Base-by-base conservation (phyloP, 805 yeast species). In the Priceomyces melissophilus region DNA sequence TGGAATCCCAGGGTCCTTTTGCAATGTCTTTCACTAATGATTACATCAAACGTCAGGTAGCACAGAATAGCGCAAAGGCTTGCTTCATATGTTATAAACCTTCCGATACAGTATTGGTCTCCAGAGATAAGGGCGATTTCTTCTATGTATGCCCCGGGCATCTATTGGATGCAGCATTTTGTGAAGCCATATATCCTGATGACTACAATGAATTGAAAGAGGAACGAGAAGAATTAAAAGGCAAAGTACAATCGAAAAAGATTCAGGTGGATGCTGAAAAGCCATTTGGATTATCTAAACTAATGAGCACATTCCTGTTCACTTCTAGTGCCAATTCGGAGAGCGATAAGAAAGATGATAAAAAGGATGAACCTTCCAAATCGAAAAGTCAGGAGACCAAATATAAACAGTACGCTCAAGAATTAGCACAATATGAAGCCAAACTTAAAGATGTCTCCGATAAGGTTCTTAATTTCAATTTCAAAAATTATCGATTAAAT, bases 71-170 rank as follows among this genome's bases (percentile, higher is more conserved):
- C 40, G 40, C 70, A 17, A 72, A 65, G 46, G 54, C 82, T 1
- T 79, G 84, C 52, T 46, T 44, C 14, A 55, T 78, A 10, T 79
- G 84, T 59, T 77, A 60, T 55, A 76, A 75, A 46, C 72, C 79
- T 1, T 58, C 79, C 0, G 37, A 58, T 4, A 50, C 69, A 0
- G 83, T 78, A 10, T 52, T 79, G 26, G 55, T 79, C 6, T 59
- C 78, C 2, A 63, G 65, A 20, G 71, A 67, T 42, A 71, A 71
- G 33, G 60, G 54, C 3, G 84, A 78, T 52, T 78, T 76, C 63
- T 75, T 79, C 51, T 78, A 76, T 49, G 60, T 72, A 3, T 79
- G 84, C 53, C 58, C 59, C 5, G 39, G 59, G 3, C 84, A 79
- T 55, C 54, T 78, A 35, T 52, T 52, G 17, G 83, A 79, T 51